Evolutionary conservation across 225 moss, liverwort and hornwort species (phyloP).

Genomic region (Polytrichum commune): DNA sequence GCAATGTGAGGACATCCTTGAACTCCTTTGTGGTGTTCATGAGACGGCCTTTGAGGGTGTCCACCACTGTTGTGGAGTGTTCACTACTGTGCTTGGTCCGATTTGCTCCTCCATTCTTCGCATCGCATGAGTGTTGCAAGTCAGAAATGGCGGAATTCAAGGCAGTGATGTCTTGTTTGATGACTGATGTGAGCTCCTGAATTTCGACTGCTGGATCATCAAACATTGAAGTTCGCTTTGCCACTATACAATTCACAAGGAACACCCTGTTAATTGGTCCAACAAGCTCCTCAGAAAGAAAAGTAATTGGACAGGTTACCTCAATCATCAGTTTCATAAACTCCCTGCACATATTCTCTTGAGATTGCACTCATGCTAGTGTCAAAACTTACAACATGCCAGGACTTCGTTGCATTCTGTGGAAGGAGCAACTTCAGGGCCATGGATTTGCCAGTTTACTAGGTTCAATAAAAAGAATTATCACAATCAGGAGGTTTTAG

Average conservation of each 20-base stretch:
- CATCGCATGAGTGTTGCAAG: slow-evolving; percentile 52
- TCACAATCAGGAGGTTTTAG: too few relatives aligned
- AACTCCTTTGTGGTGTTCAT: slow-evolving; percentile 74
- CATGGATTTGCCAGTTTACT: too few relatives aligned
- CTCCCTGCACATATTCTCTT: too few relatives aligned
- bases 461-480: too few relatives aligned
- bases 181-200: slow-evolving; percentile 66
- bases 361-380: too few relatives aligned
- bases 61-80: slow-evolving; percentile 63
- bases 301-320: too few relatives aligned
- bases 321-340: too few relatives aligned
- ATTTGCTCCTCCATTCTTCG: slow-evolving; percentile 46
- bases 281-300: too few relatives aligned
- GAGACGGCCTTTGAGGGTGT: slow-evolving; percentile 57
- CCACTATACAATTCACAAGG: slow-evolving; percentile 28
- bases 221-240: slow-evolving; percentile 71
- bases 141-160: slow-evolving; percentile 59
- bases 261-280: too few relatives aligned
- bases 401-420: too few relatives aligned
- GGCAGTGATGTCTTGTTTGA: slow-evolving; percentile 68
- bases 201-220: slow-evolving; percentile 69
- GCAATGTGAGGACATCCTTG: slow-evolving; percentile 62
- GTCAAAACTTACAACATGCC: too few relatives aligned
- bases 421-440: too few relatives aligned
- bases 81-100: slow-evolving; percentile 60